Conservation (phyloP, 176 grass and related monocot species). For the Metroxylon sagu region DNA sequence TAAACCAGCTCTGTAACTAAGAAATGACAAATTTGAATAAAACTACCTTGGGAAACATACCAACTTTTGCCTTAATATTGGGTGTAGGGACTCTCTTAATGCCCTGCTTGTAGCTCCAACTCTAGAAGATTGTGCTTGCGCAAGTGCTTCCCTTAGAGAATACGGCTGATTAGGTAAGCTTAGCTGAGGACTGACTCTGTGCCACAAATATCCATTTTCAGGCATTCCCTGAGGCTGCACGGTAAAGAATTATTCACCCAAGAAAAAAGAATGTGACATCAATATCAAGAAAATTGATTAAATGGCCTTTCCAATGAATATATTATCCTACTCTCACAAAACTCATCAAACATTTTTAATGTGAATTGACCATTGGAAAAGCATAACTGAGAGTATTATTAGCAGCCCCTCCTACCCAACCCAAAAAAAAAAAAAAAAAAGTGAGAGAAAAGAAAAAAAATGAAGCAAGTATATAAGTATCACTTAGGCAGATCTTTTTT, state of each 20-base stretch:
- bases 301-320: too few relatives aligned
- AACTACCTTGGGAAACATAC: constrained; percentile 29
- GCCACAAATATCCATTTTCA: constrained; percentile 98
- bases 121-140: constrained; percentile 95
- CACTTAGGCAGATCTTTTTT: too few relatives aligned
- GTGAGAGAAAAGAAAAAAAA: too few relatives aligned
- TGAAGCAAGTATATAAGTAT: too few relatives aligned
- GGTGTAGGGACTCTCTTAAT: constrained; percentile 88
- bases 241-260: constrained; percentile 22
- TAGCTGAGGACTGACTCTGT: constrained; percentile 87
- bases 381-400: too few relatives aligned
- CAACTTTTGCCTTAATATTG: constrained; percentile 88
- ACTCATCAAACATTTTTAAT: too few relatives aligned
- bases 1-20: constrained; percentile 7
- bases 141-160: constrained; percentile 96
- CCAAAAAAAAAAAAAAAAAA: too few relatives aligned
- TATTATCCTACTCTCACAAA: too few relatives aligned
- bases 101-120: constrained; percentile 79
- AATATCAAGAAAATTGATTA: neutral
- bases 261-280: constrained; percentile 11
- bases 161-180: constrained; percentile 96
- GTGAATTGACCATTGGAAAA: too few relatives aligned
- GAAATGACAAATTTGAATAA: constrained; percentile 4
- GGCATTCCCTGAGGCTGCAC: constrained; percentile 79
- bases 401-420: too few relatives aligned